Evolutionary conservation across 306 rosid genomes (phyloP).

Genomic region (Acacia melanoxylon): DNA sequence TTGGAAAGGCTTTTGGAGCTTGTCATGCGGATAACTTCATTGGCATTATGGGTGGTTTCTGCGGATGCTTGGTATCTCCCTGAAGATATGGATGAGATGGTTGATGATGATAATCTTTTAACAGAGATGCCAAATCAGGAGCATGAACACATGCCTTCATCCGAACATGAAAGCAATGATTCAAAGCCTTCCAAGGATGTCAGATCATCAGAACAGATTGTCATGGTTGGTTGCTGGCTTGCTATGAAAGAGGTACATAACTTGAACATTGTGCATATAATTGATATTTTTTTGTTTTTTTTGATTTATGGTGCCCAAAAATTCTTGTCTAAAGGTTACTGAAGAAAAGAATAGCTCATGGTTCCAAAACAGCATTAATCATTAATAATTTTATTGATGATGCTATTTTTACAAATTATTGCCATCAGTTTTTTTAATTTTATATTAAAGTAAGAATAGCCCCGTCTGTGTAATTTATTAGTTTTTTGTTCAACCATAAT

Average conservation of each 20-base stretch:
- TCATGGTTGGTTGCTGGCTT: slow-evolving; percentile 99
- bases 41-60: slow-evolving; percentile 96
- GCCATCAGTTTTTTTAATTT: background rate
- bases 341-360: slow-evolving; percentile 5
- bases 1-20: slow-evolving; percentile 75
- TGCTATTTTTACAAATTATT: background rate
- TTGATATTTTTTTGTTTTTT: background rate
- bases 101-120: slow-evolving; percentile 63
- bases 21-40: slow-evolving; percentile 80
- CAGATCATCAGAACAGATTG: slow-evolving; percentile 77
- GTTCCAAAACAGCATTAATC: slow-evolving; percentile 10
- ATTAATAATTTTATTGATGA: slow-evolving; percentile 14
- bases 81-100: slow-evolving; percentile 86
- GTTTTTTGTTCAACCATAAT: background rate
- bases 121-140: slow-evolving; percentile 57
- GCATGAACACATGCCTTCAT: slow-evolving; percentile 39
- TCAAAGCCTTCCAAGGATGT: slow-evolving; percentile 47
- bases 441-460: background rate
- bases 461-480: background rate
- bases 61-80: slow-evolving; percentile 96
- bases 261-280: slow-evolving; percentile 12
- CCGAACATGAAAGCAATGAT: slow-evolving; percentile 48
- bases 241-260: slow-evolving; percentile 96
- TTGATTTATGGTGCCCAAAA: slow-evolving; percentile 13
- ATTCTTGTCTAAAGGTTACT: background rate